These are phyloP conservation scores for Arthrobotrys musiformis DNA, from an alignment of 2,329 filamentous ascomycete species.

Conservation along the genomic window DNA sequence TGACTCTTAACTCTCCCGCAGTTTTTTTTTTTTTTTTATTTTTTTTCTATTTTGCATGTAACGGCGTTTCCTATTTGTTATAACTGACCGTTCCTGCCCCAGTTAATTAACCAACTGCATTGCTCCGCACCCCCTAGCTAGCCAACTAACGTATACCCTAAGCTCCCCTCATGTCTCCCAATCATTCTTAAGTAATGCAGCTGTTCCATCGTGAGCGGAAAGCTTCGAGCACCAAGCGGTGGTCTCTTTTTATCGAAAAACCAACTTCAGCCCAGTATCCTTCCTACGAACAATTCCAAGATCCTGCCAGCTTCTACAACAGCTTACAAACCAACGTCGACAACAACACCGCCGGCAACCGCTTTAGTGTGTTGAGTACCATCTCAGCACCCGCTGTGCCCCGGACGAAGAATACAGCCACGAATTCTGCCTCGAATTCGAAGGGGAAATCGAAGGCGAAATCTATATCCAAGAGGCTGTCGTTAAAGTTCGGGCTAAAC, in stretches of 20 bases:
- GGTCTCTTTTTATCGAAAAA: slow-evolving; percentile 15
- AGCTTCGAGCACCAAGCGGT: slow-evolving; percentile 15
- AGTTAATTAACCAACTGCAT: not conserved
- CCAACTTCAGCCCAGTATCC: slow-evolving; percentile 1
- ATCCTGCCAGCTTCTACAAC: slow-evolving; percentile 41
- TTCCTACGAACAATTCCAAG: slow-evolving; percentile 15
- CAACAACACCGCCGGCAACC: slow-evolving; percentile 15
- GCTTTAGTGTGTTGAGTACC: slow-evolving; percentile 11
- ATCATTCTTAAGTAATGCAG: slow-evolving; percentile 9
- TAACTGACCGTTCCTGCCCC: not conserved
- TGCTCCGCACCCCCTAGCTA: not conserved
- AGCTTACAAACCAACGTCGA: not conserved
- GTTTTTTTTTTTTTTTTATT: not conserved
- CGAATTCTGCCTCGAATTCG: slow-evolving; percentile 20
- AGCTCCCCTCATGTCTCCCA: slow-evolving; percentile 7
- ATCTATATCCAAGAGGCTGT: slow-evolving; percentile 6
- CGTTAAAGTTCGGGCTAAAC: not conserved
- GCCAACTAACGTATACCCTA: not conserved
- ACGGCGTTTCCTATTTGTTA: slow-evolving; percentile 1
- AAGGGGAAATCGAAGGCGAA: slow-evolving; percentile 31
- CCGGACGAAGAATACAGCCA: not conserved
- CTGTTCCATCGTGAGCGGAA: slow-evolving; percentile 17
- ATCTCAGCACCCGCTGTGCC: slow-evolving; percentile 10
- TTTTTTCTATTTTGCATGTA: not conserved
- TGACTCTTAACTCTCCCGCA: not conserved